Evolutionary conservation across 2,329 filamentous ascomycete species (phyloP), one percentile per base, ranked within the genome.

Genomic region (Penicillium sp.): DNA sequence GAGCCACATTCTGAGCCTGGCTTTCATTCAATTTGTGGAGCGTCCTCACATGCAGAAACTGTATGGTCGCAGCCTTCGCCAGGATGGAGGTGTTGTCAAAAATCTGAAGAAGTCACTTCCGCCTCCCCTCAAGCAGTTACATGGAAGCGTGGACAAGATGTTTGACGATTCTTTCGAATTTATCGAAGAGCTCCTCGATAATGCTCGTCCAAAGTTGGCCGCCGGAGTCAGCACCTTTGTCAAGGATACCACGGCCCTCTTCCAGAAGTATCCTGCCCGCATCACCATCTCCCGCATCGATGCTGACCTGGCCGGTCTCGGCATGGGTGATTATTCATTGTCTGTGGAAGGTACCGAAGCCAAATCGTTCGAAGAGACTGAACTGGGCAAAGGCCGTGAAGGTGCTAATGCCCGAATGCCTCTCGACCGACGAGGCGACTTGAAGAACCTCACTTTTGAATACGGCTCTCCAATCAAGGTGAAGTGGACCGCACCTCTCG

Each of bases 31-130:
- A 55, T 90, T 93, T 62, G 90, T 99, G 9, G 94, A 99, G 75
- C 88, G 92, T 56, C 94, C 93, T 13, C 94, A 99, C 73, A 97
- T 99, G 92, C 90, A 96, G 72, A 97, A 96, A 80, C 84, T 97
- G 16, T 99, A 99, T 68, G 93, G 94, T 37, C 83, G 87, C 64
- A 88, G 87, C 64, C 79, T 99, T 42, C 88, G 94, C 55, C 81
- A 88, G 60, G 91, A 96, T 71, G 94, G 94, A 10, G 94, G 94
- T 46, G 81, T 99, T 34, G 93, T 92, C 55, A 95, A 92, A 76
- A 97, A 91, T 67, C 83, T 99, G 71, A 91, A 91, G 72, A 87
- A 89, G 59, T 91, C 92, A 10, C 79, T 99, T 21, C 94, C 94
- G 3, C 85, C 87, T 2, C 90, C 91, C 2, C 84, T 99, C 36